Percentiles rank a stretch among this genome's conserved stretches.
These are phyloP conservation scores for Cucurbitaria berberidis DNA, from an alignment of 2,329 filamentous ascomycete genomes.

Conservation along the genomic window DNA sequence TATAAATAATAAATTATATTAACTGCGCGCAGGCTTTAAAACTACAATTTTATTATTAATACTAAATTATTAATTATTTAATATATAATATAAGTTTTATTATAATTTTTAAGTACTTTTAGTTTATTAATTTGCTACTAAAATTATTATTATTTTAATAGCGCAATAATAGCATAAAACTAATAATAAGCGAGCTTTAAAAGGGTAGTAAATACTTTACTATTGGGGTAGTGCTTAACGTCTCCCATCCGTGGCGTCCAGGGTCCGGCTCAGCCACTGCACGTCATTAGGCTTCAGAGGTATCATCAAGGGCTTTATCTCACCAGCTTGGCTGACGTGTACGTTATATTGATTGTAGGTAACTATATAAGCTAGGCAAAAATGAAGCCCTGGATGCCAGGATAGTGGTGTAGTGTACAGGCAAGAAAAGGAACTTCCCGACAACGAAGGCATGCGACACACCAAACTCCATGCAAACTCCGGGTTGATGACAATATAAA, in stretches of 20 bases:
- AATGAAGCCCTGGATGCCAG: constrained; percentile 9
- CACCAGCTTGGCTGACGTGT: constrained; percentile 2
- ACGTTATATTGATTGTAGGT: constrained; percentile 21
- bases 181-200: too few species aligned
- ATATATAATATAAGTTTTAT: too few species aligned
- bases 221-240: too few species aligned
- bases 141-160: too few species aligned
- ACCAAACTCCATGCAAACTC: constrained; percentile 39
- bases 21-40: too few species aligned
- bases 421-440: constrained; percentile 13
- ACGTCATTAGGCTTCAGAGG: constrained; percentile 20
- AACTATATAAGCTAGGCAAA: constrained; percentile 14
- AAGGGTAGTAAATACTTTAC: too few species aligned
- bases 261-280: constrained; percentile 22
- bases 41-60: too few species aligned
- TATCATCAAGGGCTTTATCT: constrained; percentile 6
- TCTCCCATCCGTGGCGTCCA: constrained; percentile 1
- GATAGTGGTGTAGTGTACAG: constrained; percentile 21
- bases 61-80: too few species aligned
- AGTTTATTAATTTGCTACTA: too few species aligned
- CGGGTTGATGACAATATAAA: constrained; percentile 7
- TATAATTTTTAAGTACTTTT: too few species aligned
- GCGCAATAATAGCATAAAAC: too few species aligned
- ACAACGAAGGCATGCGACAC: constrained; percentile 25
- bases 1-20: too few species aligned